Conservation (phyloP, 495 filamentous ascomycete species). For the Hamigera avellanea region DNA sequence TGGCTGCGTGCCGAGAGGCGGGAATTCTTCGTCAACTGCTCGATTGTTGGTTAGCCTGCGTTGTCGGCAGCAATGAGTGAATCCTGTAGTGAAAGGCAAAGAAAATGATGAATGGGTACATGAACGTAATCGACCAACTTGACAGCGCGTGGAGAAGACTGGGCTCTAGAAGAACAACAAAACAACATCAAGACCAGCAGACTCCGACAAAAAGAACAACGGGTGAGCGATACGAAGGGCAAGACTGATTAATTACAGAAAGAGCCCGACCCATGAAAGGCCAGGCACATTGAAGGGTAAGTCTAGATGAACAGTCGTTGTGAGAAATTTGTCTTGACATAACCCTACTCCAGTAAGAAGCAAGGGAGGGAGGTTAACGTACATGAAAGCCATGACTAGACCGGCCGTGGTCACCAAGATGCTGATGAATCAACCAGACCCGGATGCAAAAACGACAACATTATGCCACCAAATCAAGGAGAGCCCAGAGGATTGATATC, state of each 20-base stretch:
- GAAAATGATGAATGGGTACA: too few species aligned
- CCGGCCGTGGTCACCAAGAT: constrained; percentile 45
- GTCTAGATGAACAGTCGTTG: constrained; percentile 36
- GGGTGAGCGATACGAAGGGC: constrained; percentile 16
- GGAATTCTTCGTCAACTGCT: constrained; percentile 41
- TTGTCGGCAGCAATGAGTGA: constrained; percentile 10
- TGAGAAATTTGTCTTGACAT: constrained; percentile 45
- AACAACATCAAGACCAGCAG: constrained; percentile 3
- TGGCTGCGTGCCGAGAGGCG: constrained; percentile 29
- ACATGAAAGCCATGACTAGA: constrained; percentile 62
- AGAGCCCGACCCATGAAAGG: constrained; percentile 10
- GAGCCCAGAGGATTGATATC: constrained; percentile 20
- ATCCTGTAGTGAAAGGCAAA: too few species aligned
- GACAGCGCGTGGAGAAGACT: too few species aligned
- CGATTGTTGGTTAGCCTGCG: constrained; percentile 12
- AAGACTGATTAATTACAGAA: constrained; percentile 29
- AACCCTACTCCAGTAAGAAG: constrained; percentile 35
- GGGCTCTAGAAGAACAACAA: constrained; percentile 1
- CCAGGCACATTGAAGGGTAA: constrained; percentile 23
- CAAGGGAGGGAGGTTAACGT: constrained; percentile 60
- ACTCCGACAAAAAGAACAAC: constrained; percentile 4
- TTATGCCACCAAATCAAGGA: constrained; percentile 18
- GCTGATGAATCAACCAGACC: constrained; percentile 25
- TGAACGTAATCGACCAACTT: too few species aligned
- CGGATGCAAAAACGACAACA: constrained; percentile 24